These are phyloP conservation scores for Sporisorium iseilematis-ciliati DNA, from an alignment of 1,284 basidiomycete species.

Conservation along the genomic window DNA sequence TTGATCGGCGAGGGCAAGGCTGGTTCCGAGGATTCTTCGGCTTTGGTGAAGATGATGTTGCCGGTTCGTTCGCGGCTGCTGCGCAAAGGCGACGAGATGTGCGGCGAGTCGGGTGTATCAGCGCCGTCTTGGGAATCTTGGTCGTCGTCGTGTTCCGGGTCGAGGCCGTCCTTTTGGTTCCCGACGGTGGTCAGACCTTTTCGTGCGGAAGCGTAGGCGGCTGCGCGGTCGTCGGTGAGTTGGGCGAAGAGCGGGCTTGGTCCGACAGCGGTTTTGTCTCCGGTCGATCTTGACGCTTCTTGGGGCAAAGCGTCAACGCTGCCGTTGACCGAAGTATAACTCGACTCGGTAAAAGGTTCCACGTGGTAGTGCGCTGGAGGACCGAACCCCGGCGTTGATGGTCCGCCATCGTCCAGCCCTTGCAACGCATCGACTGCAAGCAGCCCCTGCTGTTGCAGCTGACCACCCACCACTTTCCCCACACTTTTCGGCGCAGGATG, in stretches of 20 bases:
- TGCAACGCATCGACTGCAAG: conserved; percentile 14
- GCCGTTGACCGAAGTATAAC: conserved; percentile 35
- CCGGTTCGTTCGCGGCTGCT: conserved; percentile 58
- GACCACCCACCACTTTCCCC: conserved; percentile 6
- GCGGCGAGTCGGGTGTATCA: conserved; percentile 31
- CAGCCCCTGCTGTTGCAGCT: conserved; percentile 4
- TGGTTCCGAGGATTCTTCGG: conserved; percentile 71
- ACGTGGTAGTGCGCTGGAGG: conserved; percentile 42
- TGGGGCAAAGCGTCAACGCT: conserved; percentile 6
- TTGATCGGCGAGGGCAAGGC: conserved; percentile 46
- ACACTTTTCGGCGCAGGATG: conserved; percentile 76
- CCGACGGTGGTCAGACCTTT: conserved; percentile 54
- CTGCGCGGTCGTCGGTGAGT: conserved; percentile 35
- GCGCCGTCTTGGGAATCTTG: conserved; percentile 47
- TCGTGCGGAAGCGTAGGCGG: conserved; percentile 29
- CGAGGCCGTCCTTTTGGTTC: conserved; percentile 57
- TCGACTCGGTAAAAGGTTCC: conserved; percentile 27
- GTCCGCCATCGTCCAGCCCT: conserved; percentile 22
- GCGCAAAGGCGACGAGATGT: no score
- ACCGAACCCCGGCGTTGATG: conserved; percentile 40
- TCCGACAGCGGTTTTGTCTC: background rate
- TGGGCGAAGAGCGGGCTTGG: conserved; percentile 36
- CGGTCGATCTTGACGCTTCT: no score
- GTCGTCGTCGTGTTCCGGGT: conserved; percentile 54
- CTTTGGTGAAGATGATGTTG: conserved; percentile 79